These are phyloP conservation scores for Populus pruinosa DNA, from an alignment of 345 rosid species.

Conservation along the genomic window DNA sequence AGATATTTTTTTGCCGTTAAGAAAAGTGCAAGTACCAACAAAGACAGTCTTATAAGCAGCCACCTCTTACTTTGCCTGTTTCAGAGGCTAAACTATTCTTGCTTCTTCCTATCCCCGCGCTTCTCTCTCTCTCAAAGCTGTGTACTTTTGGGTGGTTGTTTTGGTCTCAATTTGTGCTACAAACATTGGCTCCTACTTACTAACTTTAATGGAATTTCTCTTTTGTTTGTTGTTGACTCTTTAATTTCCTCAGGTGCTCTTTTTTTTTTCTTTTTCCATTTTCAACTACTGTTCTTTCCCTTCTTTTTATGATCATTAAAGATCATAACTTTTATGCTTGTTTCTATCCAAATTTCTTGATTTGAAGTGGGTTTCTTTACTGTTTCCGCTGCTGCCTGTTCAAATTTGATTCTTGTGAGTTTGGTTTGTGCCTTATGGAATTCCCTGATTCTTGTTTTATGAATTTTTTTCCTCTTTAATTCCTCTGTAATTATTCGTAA, in stretches of 20 bases:
- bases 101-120: slow-evolving; percentile 24
- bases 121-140: slow-evolving; percentile 12
- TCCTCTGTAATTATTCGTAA: neutral
- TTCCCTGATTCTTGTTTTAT: neutral
- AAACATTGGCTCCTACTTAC: slow-evolving; percentile 28
- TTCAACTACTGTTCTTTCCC: neutral
- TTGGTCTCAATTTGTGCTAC: slow-evolving; percentile 31
- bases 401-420: neutral
- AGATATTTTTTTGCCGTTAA: no score
- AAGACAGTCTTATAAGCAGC: slow-evolving; percentile 38
- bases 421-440: neutral
- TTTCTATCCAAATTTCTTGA: slow-evolving; percentile 19
- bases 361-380: slow-evolving; percentile 19
- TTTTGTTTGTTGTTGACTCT: slow-evolving; percentile 3
- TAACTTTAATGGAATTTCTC: slow-evolving; percentile 5
- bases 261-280: neutral
- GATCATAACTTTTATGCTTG: slow-evolving; percentile 7
- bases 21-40: neutral
- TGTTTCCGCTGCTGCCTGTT: slow-evolving; percentile 7
- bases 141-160: slow-evolving; percentile 16
- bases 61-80: slow-evolving; percentile 62
- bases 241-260: neutral
- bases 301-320: neutral
- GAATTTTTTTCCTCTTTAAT: slow-evolving; percentile 8
- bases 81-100: slow-evolving; percentile 36